A percentile compares a stretch with the other conserved stretches of the same genome.
Evolutionary conservation across 352 stramenopile genomes (phyloP).

Genomic region (Elongisporangium undulatum): DNA sequence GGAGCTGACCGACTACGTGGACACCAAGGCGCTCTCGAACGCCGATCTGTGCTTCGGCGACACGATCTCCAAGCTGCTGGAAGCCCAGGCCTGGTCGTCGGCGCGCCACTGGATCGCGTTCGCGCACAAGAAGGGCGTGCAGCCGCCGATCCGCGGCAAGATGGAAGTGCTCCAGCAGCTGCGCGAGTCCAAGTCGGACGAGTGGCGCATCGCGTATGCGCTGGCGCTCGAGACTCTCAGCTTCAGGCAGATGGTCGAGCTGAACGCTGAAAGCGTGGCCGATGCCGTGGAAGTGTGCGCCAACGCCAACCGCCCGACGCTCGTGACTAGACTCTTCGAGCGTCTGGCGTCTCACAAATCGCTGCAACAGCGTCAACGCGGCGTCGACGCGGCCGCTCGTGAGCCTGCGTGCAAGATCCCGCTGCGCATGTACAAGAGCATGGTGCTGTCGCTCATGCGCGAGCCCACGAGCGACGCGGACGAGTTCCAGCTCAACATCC

Average conservation of each 20-base stretch:
- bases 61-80: constrained; percentile 76
- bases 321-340: constrained; percentile 62
- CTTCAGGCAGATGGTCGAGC: constrained; percentile 56
- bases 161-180: constrained; percentile 41
- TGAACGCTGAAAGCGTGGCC: constrained; percentile 64
- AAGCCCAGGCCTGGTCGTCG: constrained; percentile 40
- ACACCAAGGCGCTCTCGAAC: constrained; percentile 44
- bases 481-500: constrained; percentile 25
- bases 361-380: constrained; percentile 17
- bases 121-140: constrained; percentile 38
- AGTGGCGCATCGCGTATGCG: constrained; percentile 76
- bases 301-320: constrained; percentile 36
- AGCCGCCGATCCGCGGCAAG: constrained; percentile 66
- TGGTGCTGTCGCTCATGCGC: constrained; percentile 48
- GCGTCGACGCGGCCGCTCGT: constrained; percentile 6
- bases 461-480: constrained; percentile 17
- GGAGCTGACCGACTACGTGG: constrained; percentile 41
- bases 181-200: constrained; percentile 20
- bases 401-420: constrained; percentile 23
- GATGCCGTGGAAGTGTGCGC: constrained; percentile 67
- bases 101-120: constrained; percentile 57
- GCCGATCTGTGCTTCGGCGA: constrained; percentile 62
- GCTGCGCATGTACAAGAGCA: constrained; percentile 67
- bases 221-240: constrained; percentile 67
- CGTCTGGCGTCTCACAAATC: constrained; percentile 36